A percentile compares a stretch with the other conserved stretches of the same genome.
These are phyloP conservation scores for Prunus yedoensis DNA, from an alignment of 331 rosid genomes.

Conservation along the genomic window DNA sequence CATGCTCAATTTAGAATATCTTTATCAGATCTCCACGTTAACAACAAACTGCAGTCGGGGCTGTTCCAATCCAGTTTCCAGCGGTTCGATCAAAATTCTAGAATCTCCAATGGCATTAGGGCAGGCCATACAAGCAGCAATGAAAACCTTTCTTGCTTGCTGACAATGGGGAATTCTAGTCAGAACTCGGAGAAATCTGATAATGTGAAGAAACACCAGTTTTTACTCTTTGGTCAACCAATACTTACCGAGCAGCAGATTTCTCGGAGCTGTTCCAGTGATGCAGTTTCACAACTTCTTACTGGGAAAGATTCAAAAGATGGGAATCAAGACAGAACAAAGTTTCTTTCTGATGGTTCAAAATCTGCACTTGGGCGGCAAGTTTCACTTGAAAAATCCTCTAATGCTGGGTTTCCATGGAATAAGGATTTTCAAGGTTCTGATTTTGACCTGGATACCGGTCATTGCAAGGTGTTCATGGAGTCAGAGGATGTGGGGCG, in stretches of 20 bases:
- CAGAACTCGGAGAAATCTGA: constrained; percentile 67
- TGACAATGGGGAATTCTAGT: constrained; percentile 62
- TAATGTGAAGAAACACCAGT: constrained; percentile 66
- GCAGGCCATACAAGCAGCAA: constrained; percentile 44
- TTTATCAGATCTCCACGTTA: constrained; percentile 75
- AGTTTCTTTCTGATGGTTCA: constrained; percentile 43
- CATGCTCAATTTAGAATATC: constrained; percentile 95
- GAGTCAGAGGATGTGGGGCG: constrained; percentile 93
- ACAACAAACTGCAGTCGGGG: constrained; percentile 69
- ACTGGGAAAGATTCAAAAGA: constrained; percentile 28
- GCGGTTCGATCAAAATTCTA: constrained; percentile 41
- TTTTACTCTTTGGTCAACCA: constrained; percentile 92
- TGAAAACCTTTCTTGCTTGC: constrained; percentile 63
- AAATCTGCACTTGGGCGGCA: constrained; percentile 40
- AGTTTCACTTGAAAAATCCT: constrained; percentile 50
- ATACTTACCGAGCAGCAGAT: constrained; percentile 93
- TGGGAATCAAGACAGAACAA: constrained; percentile 38
- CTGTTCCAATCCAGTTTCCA: constrained; percentile 54
- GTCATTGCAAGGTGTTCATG: constrained; percentile 96
- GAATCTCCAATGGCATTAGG: constrained; percentile 42
- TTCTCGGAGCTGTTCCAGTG: constrained; percentile 46
- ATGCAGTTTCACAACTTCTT: constrained; percentile 36
- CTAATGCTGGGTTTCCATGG: constrained; percentile 54
- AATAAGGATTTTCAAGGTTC: constrained; percentile 32
- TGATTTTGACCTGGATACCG: constrained; percentile 56